These are phyloP conservation scores for Candida manassasensis DNA, from an alignment of 805 yeast species.

Conservation along the genomic window DNA sequence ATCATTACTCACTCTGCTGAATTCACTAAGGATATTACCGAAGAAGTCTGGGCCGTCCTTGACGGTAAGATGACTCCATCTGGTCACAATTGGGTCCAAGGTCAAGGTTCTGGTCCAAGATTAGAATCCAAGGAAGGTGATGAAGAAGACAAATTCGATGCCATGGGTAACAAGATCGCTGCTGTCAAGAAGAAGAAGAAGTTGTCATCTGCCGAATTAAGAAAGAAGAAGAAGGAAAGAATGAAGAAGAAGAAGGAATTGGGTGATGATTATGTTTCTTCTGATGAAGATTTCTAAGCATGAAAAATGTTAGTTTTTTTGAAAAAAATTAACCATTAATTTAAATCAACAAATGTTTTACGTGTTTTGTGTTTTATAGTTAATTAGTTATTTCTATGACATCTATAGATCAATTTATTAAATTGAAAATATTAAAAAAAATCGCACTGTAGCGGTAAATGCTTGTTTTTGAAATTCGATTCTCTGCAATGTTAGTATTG, in stretches of 20 bases:
- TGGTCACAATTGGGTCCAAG: conserved; percentile 99
- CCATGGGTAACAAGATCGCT: conserved; percentile 99
- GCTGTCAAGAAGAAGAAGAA: conserved; percentile 94
- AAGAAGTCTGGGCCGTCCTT: conserved; percentile 99
- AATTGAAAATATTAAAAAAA: conserved; percentile 3
- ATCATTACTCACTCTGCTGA: conserved; percentile 99
- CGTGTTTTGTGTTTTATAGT: conserved; percentile 3
- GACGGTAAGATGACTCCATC: conserved; percentile 99
- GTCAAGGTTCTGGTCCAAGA: conserved; percentile 99
- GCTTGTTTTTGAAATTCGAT: conserved; percentile 4
- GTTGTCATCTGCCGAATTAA: conserved; percentile 97
- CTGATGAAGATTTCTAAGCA: conserved; percentile 67
- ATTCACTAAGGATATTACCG: conserved; percentile 98
- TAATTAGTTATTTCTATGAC: conserved; percentile 4
- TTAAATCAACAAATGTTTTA: conserved; percentile 34
- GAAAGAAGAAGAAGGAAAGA: conserved; percentile 99
- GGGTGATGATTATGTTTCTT: conserved; percentile 97
- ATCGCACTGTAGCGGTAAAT: conserved; percentile 1
- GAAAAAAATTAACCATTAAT: conserved; percentile 34
- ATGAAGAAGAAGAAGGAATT: conserved; percentile 99
- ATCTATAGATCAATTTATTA: conserved; percentile 2
- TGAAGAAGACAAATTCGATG: conserved; percentile 98
- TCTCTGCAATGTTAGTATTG: no score
- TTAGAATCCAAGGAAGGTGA: conserved; percentile 93
- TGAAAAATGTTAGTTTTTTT: conserved; percentile 5